These are phyloP conservation scores for Thelephora terrestris DNA, from an alignment of 1,284 basidiomycete genomes.

Conservation along the genomic window DNA sequence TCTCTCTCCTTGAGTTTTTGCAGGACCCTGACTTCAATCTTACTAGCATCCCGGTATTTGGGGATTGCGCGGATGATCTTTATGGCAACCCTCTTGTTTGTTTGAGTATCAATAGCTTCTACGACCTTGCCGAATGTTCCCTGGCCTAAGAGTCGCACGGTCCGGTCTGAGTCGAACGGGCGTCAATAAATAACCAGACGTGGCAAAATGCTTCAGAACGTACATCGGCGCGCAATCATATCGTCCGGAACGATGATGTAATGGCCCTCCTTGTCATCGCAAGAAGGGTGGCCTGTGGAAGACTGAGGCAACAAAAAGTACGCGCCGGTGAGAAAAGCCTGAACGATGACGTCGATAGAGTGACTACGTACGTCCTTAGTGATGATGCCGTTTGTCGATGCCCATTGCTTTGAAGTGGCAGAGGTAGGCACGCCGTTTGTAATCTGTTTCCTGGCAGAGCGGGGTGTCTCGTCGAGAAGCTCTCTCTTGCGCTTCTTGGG, in stretches of 20 bases:
- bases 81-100: constrained; percentile 81
- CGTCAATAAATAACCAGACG: constrained; percentile 5
- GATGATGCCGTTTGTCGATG: constrained; percentile 46
- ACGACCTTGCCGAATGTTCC: constrained; percentile 99
- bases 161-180: constrained; percentile 56
- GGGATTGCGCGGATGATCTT: constrained; percentile 97
- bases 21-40: constrained; percentile 95
- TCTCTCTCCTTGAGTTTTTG: constrained; percentile 88
- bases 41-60: constrained; percentile 97
- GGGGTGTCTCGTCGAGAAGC: constrained; percentile 49
- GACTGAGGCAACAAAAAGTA: constrained; percentile 29
- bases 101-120: constrained; percentile 80
- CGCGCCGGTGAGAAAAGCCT: constrained; percentile 17
- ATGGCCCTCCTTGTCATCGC: constrained; percentile 93
- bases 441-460: constrained; percentile 49
- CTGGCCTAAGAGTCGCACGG: constrained; percentile 85
- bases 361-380: constrained; percentile 48
- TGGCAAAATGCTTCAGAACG: constrained; percentile 20
- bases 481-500: constrained; percentile 74
- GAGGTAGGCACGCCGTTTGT: constrained; percentile 33
- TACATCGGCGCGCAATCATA: constrained; percentile 77
- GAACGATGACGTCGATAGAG: constrained; percentile 8
- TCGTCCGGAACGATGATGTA: constrained; percentile 89
- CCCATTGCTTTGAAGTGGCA: constrained; percentile 48
- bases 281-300: constrained; percentile 52